Percentiles rank a stretch among this genome's conserved stretches.
These are phyloP conservation scores for Fusarium sp. DNA, from an alignment of 2,329 filamentous ascomycete genomes.

Conservation along the genomic window DNA sequence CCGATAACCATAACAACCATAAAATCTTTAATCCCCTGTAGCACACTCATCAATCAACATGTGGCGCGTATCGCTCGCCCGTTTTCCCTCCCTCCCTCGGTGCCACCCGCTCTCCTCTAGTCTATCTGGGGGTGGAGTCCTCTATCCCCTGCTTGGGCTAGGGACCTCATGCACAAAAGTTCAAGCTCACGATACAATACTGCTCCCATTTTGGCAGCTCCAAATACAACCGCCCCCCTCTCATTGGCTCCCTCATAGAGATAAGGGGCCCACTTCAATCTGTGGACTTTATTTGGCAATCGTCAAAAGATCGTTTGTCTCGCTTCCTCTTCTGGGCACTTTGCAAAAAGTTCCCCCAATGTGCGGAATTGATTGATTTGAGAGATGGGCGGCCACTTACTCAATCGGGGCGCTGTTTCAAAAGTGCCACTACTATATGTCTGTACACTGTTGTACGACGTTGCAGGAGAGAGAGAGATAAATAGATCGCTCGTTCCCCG, in stretches of 20 bases:
- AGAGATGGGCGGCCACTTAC: neutral
- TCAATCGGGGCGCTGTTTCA: neutral
- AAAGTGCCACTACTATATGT: constrained; percentile 8
- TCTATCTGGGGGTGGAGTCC: constrained; percentile 28
- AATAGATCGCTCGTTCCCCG: constrained; percentile 9
- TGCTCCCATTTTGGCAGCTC: constrained; percentile 25
- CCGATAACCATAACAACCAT: neutral
- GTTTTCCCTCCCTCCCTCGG: constrained; percentile 6
- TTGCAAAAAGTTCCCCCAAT: constrained; percentile 13
- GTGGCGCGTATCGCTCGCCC: constrained; percentile 16
- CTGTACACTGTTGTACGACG: neutral
- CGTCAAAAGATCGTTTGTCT: constrained; percentile 21
- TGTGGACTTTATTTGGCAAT: neutral
- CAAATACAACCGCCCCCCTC: neutral
- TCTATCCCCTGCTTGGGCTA: neutral
- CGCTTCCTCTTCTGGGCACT: constrained; percentile 7
- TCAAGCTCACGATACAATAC: neutral
- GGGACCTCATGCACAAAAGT: constrained; percentile 14
- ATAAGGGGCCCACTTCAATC: constrained; percentile 12
- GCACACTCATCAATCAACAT: neutral
- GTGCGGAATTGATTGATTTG: neutral
- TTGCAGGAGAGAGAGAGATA: constrained; percentile 10
- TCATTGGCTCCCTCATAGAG: neutral
- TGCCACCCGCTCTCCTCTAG: constrained; percentile 27
- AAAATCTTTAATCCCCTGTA: constrained; percentile 1